Conservation (phyloP, 2,329 filamentous ascomycete species). For the Geosmithia flava region DNA sequence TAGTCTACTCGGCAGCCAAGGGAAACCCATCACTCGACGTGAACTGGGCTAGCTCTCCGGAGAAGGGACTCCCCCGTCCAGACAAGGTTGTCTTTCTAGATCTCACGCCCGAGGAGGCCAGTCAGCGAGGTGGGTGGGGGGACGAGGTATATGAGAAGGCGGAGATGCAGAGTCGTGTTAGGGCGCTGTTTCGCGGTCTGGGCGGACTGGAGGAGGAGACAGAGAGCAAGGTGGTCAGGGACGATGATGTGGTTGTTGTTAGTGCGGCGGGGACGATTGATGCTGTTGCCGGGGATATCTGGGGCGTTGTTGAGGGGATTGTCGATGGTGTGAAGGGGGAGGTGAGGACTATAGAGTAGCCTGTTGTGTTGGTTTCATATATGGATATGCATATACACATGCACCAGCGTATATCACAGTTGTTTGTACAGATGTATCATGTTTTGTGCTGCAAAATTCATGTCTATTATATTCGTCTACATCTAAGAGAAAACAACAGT, state of each 20-base stretch:
- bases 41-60: conserved; percentile 72
- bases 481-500: conserved; percentile 57
- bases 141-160: conserved; percentile 78
- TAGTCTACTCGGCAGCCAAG: conserved; percentile 88
- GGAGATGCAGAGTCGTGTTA: conserved; percentile 70
- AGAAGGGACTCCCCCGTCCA: conserved; percentile 75
- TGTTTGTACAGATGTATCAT: too few species aligned
- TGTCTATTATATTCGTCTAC: background rate
- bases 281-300: conserved; percentile 43
- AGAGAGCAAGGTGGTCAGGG: conserved; percentile 14
- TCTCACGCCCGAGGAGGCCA: conserved; percentile 60
- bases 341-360: conserved; percentile 27
- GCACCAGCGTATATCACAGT: background rate
- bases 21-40: conserved; percentile 56
- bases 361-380: conserved; percentile 1
- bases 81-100: conserved; percentile 84
- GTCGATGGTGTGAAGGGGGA: conserved; percentile 35
- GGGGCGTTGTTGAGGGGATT: conserved; percentile 33
- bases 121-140: conserved; percentile 73
- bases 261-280: conserved; percentile 42
- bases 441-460: too few species aligned
- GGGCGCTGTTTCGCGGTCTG: conserved; percentile 56
- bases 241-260: conserved; percentile 32
- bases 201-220: conserved; percentile 18
- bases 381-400: background rate